Percentiles rank a stretch among this genome's conserved stretches.
These are phyloP conservation scores for Coemansia sp. DNA, from an alignment of 192 early-diverging fungal genomes.

Conservation along the genomic window DNA sequence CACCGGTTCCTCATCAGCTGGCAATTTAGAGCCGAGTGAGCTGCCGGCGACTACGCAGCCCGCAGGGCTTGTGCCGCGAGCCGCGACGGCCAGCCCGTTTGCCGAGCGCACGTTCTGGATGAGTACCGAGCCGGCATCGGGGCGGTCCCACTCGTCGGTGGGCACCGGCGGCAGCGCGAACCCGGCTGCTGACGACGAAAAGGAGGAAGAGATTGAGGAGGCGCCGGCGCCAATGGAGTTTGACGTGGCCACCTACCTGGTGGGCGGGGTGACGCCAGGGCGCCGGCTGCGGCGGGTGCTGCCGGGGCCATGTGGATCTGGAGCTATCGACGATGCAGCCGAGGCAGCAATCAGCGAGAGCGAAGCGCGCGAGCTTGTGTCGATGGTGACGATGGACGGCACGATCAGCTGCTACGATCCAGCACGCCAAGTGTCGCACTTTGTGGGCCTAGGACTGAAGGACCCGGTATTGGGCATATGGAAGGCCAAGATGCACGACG, in stretches of 20 bases:
- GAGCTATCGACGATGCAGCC: not conserved
- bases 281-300: conserved; percentile 28
- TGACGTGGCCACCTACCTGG: conserved; percentile 48
- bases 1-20: not conserved
- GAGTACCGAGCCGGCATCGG: conserved; percentile 26
- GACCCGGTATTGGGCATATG: conserved; percentile 50
- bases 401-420: conserved; percentile 43
- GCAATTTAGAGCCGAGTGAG: not conserved
- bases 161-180: conserved; percentile 27
- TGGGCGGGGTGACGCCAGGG: conserved; percentile 43
- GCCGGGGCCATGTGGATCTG: conserved; percentile 1
- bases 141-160: conserved; percentile 43
- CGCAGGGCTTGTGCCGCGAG: not conserved
- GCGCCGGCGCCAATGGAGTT: conserved; percentile 48
- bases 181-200: conserved; percentile 8
- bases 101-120: conserved; percentile 26
- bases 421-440: conserved; percentile 38
- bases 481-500: conserved; percentile 52
- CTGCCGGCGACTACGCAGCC: not conserved
- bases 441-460: conserved; percentile 23
- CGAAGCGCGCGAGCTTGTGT: conserved; percentile 25
- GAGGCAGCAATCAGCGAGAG: not conserved
- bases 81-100: conserved; percentile 6
- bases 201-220: conserved; percentile 52
- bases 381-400: conserved; percentile 52